Evolutionary conservation across 1,284 basidiomycete genomes (phyloP).

Genomic region (Leccinum pachyderme): DNA sequence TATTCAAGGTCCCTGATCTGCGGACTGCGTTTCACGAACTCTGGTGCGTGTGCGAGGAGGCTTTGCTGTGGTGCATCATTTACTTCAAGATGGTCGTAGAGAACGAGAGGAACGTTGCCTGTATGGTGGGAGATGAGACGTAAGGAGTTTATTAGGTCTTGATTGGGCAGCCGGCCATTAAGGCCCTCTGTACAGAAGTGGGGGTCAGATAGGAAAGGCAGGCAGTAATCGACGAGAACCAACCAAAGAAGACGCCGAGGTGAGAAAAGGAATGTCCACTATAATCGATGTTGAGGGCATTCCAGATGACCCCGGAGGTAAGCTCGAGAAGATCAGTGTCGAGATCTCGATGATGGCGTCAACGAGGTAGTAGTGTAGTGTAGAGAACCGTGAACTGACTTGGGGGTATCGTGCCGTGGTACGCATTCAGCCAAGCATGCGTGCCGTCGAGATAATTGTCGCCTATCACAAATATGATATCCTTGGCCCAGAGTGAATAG

Average conservation of each 20-base stretch:
- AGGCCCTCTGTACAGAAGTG: conserved; percentile 71
- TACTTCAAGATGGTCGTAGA: conserved; percentile 74
- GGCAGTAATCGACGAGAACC: conserved; percentile 21
- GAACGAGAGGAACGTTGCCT: conserved; percentile 67
- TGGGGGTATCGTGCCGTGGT: conserved; percentile 68
- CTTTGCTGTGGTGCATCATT: conserved; percentile 38
- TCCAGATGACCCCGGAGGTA: conserved; percentile 88
- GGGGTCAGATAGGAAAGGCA: neutral
- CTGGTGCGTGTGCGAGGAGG: conserved; percentile 48
- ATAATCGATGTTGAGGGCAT: conserved; percentile 92
- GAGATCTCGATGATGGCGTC: conserved; percentile 48
- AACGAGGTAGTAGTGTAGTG: neutral
- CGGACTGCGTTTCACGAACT: conserved; percentile 39
- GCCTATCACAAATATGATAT: conserved; percentile 87
- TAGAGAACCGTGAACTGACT: conserved; percentile 44
- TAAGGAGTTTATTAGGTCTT: conserved; percentile 89
- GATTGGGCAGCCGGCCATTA: conserved; percentile 94
- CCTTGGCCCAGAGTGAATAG: conserved; percentile 92
- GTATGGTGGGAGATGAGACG: conserved; percentile 70
- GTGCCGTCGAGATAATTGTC: conserved; percentile 90
- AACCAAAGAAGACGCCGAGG: conserved; percentile 88
- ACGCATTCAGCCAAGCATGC: conserved; percentile 86
- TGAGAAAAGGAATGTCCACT: conserved; percentile 96
- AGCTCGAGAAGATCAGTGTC: conserved; percentile 59
- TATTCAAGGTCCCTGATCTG: conserved; percentile 53